Evolutionary conservation across 495 filamentous ascomycete genomes (phyloP).

Genomic region (Lineolata rhizophorae): DNA sequence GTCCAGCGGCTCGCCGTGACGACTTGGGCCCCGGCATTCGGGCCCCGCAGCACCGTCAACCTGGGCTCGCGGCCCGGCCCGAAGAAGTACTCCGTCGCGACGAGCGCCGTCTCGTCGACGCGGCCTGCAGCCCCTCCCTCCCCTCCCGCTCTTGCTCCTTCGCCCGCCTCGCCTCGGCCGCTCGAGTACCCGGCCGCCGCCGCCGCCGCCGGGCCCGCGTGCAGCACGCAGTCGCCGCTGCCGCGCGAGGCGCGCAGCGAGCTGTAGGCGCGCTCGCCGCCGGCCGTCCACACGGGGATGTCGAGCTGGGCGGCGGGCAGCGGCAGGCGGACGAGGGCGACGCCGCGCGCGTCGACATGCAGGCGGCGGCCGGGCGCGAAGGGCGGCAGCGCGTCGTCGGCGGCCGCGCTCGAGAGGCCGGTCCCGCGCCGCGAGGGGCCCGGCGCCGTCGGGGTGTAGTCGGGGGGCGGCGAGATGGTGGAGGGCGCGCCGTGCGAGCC

Average conservation of each 20-base stretch:
- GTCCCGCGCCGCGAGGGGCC: no score
- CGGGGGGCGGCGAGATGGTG: no score
- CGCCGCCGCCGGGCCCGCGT: slow-evolving; percentile 10
- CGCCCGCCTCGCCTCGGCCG: not conserved
- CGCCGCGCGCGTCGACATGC: slow-evolving; percentile 25
- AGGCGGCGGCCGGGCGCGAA: slow-evolving; percentile 20
- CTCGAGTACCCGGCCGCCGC: no score
- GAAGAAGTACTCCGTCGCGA: slow-evolving; percentile 27
- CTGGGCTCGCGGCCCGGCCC: slow-evolving; percentile 21
- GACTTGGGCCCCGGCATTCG: slow-evolving; percentile 14
- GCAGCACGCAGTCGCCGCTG: slow-evolving; percentile 22
- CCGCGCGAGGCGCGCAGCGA: slow-evolving; percentile 21
- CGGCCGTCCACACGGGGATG: slow-evolving; percentile 22
- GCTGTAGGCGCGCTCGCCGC: slow-evolving; percentile 18
- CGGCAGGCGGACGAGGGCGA: slow-evolving; percentile 22
- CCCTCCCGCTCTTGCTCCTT: no score
- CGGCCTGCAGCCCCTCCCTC: no score
- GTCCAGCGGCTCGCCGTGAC: slow-evolving; percentile 15
- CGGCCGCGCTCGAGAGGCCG: no score
- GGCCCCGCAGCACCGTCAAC: not conserved
- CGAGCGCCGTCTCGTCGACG: no score
- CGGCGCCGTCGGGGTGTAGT: no score
- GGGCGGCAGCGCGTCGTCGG: slow-evolving; percentile 3
- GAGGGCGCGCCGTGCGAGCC: no score
- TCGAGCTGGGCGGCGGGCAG: slow-evolving; percentile 19